These are phyloP conservation scores for Phytopythium cucurbitacearum DNA, from an alignment of 352 stramenopile genomes.

Conservation along the genomic window DNA sequence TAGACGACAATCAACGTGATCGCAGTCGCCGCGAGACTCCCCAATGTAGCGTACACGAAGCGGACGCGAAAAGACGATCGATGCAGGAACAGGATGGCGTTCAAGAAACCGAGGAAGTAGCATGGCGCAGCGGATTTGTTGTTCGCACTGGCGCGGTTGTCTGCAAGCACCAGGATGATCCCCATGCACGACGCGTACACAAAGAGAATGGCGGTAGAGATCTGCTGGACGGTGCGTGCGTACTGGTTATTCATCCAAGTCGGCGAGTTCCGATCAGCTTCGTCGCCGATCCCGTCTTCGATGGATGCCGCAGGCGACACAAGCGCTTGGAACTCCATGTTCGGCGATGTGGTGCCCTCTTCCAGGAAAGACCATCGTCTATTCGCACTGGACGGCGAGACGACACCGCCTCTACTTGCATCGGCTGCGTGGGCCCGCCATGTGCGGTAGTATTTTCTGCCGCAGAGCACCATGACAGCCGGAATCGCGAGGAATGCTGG, in stretches of 20 bases:
- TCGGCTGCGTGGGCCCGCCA: slow-evolving; percentile 19
- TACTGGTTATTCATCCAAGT: slow-evolving; percentile 18
- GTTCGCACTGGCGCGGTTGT: slow-evolving; percentile 15
- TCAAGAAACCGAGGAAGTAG: slow-evolving; percentile 41
- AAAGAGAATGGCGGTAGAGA: slow-evolving; percentile 24
- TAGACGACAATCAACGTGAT: slow-evolving; percentile 6
- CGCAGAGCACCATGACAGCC: slow-evolving; percentile 19
- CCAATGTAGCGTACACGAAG: slow-evolving; percentile 28
- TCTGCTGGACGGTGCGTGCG: slow-evolving; percentile 21
- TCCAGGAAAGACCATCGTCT: background rate
- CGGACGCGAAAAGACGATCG: slow-evolving; percentile 35
- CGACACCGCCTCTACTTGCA: slow-evolving; percentile 13
- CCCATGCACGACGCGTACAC: slow-evolving; percentile 30
- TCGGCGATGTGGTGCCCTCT: background rate
- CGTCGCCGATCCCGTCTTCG: background rate
- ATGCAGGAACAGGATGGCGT: slow-evolving; percentile 39
- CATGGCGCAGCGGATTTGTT: slow-evolving; percentile 25
- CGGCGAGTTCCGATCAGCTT: background rate
- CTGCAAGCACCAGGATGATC: slow-evolving; percentile 29
- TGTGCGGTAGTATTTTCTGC: slow-evolving; percentile 20
- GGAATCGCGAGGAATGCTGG: slow-evolving; percentile 21
- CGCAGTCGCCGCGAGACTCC: slow-evolving; percentile 11
- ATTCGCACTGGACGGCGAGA: slow-evolving; percentile 6
- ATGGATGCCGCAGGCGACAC: background rate
- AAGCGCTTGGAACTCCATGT: background rate